Conservation (phyloP, 2,329 filamentous ascomycete species). For the Lachnellula cervina region DNA sequence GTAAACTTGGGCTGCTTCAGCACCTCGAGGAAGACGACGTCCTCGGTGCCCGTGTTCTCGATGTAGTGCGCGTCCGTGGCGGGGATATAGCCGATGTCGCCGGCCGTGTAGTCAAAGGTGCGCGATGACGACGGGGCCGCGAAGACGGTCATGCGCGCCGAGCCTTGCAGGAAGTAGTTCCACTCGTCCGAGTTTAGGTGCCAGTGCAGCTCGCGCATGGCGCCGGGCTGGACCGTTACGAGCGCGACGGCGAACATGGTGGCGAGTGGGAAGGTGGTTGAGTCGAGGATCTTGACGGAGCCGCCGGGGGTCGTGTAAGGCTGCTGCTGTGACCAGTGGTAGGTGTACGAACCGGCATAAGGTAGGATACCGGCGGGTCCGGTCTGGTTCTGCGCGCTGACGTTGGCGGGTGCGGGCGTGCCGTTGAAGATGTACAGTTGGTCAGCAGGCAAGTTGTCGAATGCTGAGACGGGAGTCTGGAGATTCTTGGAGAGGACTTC, state of each 20-base stretch:
- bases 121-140: constrained; percentile 43
- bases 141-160: constrained; percentile 52
- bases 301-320: constrained; percentile 49
- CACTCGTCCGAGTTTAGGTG: constrained; percentile 57
- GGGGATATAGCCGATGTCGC: constrained; percentile 56
- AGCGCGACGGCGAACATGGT: constrained; percentile 50
- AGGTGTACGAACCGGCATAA: constrained; percentile 39
- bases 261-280: constrained; percentile 52
- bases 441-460: constrained; percentile 41
- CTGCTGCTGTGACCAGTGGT: constrained; percentile 43
- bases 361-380: constrained; percentile 39
- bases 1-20: constrained; percentile 40
- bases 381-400: constrained; percentile 42
- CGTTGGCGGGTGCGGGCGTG: constrained; percentile 41
- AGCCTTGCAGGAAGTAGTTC: constrained; percentile 54
- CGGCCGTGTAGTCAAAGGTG: constrained; percentile 33
- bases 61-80: constrained; percentile 52
- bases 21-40: constrained; percentile 56
- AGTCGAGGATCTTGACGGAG: constrained; percentile 55
- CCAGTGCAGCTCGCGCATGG: constrained; percentile 62
- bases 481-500: constrained; percentile 52
- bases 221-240: constrained; percentile 55
- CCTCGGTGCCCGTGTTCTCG: constrained; percentile 55
- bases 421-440: constrained; percentile 52
- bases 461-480: constrained; percentile 41